Conservation (phyloP, 2,329 filamentous ascomycete species). For the Verticillium longisporum region DNA sequence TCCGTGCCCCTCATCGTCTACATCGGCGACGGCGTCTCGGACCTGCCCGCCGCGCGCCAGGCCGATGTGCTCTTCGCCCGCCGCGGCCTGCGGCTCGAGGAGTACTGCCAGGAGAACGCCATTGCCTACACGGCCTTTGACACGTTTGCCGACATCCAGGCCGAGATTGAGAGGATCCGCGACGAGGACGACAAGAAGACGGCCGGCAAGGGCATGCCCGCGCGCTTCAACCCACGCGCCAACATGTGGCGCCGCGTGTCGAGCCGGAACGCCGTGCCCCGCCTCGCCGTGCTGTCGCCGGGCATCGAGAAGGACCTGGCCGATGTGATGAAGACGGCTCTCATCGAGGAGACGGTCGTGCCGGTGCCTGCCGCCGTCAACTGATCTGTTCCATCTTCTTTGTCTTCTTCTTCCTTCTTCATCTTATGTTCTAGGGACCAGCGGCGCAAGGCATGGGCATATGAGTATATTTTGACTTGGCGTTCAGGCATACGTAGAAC, state of each 20-base stretch:
- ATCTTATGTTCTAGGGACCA: not conserved
- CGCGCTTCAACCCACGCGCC: conserved; percentile 59
- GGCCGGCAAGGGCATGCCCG: conserved; percentile 50
- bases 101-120: conserved; percentile 57
- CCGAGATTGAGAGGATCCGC: conserved; percentile 49
- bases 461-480: not conserved
- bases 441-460: not conserved
- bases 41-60: conserved; percentile 58
- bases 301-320: conserved; percentile 54
- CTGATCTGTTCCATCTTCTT: not conserved
- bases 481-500: not conserved
- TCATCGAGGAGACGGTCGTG: conserved; percentile 10
- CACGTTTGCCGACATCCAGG: conserved; percentile 59
- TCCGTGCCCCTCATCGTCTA: conserved; percentile 61
- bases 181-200: conserved; percentile 56
- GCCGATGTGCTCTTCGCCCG: conserved; percentile 63
- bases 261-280: conserved; percentile 45
- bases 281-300: conserved; percentile 27
- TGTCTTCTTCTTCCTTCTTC: not conserved
- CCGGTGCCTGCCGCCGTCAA: conserved; percentile 1
- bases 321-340: conserved; percentile 34
- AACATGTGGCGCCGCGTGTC: conserved; percentile 61
- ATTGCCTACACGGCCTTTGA: conserved; percentile 57
- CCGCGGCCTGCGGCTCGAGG: conserved; percentile 56
- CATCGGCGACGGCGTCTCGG: conserved; percentile 63